Percentiles rank a stretch among this genome's conserved stretches.
Conservation (phyloP, 495 filamentous ascomycete genomes). For the Poronia punctata region DNA sequence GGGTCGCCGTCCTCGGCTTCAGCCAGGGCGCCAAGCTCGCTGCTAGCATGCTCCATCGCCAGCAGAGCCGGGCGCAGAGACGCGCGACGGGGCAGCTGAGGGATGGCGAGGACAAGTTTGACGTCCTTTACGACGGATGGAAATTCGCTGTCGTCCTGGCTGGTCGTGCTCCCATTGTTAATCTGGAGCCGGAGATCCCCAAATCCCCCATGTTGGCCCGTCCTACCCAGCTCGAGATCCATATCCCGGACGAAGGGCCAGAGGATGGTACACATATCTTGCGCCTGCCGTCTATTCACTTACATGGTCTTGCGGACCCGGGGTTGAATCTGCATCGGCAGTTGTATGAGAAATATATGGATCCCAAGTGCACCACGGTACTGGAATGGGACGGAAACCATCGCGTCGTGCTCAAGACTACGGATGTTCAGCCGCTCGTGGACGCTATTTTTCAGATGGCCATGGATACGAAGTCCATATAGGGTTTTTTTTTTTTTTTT, state of each 20-base stretch:
- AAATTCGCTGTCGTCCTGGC: conserved; percentile 47
- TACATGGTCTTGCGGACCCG: conserved; percentile 53
- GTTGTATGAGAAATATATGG: conserved; percentile 45
- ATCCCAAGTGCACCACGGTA: conserved; percentile 33
- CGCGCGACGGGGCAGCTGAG: conserved; percentile 1
- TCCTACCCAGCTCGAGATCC: conserved; percentile 15
- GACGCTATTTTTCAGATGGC: conserved; percentile 39
- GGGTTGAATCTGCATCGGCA: conserved; percentile 46
- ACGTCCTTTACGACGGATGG: conserved; percentile 16
- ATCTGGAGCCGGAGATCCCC: conserved; percentile 30
- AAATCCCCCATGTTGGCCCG: conserved; percentile 16
- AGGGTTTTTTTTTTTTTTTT: too few relatives aligned
- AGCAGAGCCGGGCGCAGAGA: conserved; percentile 18
- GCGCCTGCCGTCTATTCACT: conserved; percentile 54
- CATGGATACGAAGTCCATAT: conserved; percentile 27
- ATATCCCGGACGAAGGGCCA: conserved; percentile 9
- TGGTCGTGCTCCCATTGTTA: conserved; percentile 48
- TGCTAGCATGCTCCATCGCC: conserved; percentile 37
- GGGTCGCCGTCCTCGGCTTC: conserved; percentile 51
- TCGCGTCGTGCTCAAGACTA: conserved; percentile 49
- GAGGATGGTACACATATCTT: conserved; percentile 18
- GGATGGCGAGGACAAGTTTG: conserved; percentile 1
- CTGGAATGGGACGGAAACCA: conserved; percentile 59
- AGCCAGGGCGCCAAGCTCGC: conserved; percentile 56
- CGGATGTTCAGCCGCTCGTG: conserved; percentile 46